Conservation (phyloP, 2,329 filamentous ascomycete species). For the Aureobasidium namibiae region DNA sequence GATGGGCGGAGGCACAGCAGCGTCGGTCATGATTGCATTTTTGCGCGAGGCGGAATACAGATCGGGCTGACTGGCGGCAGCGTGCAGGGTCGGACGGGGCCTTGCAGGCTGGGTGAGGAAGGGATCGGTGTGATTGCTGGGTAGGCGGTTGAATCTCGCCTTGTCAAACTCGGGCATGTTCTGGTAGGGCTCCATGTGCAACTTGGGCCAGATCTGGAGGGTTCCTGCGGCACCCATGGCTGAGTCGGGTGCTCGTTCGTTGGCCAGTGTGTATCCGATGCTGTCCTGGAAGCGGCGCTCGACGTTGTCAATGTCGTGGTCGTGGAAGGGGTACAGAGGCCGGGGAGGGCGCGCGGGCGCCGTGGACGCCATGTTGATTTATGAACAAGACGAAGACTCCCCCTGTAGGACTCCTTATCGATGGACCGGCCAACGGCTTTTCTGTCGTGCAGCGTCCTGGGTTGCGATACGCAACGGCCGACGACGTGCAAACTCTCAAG, state of each 20-base stretch:
- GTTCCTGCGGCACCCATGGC: constrained; percentile 7
- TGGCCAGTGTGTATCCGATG: constrained; percentile 10
- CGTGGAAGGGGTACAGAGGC: neutral
- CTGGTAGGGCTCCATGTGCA: constrained; percentile 15
- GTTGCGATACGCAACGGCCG: constrained; percentile 2
- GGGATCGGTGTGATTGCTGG: constrained; percentile 1
- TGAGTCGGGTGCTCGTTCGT: neutral
- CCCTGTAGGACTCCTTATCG: constrained; percentile 10
- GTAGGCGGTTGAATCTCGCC: constrained; percentile 13
- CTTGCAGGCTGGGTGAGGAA: neutral
- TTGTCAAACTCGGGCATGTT: constrained; percentile 12
- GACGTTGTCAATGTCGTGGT: neutral
- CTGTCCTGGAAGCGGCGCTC: constrained; percentile 8
- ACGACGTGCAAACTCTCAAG: neutral
- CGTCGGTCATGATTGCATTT: constrained; percentile 16
- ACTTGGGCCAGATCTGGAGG: constrained; percentile 14
- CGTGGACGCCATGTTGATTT: neutral
- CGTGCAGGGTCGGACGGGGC: constrained; percentile 17
- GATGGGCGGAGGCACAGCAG: neutral
- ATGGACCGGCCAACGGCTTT: constrained; percentile 4
- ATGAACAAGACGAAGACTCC: neutral
- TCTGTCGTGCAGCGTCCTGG: neutral
- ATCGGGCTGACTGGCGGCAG: neutral
- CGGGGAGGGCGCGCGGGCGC: neutral
- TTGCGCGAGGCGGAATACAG: constrained; percentile 22